Evolutionary conservation across 805 yeast species (phyloP).

Genomic region (Wickerhamiella azymoides): DNA sequence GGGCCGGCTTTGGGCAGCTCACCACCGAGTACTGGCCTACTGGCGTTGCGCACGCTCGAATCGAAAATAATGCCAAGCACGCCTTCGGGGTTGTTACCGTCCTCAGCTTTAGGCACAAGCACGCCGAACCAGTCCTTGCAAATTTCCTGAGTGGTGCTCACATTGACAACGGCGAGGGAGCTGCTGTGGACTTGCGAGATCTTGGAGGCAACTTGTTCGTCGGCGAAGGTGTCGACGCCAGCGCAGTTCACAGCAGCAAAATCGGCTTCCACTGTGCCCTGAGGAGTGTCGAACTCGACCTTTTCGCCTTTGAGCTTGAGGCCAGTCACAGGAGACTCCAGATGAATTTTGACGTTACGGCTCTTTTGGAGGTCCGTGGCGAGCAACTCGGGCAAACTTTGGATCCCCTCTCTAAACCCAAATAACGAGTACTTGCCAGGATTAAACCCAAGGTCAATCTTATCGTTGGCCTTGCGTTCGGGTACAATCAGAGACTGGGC

Average conservation of each 20-base stretch:
- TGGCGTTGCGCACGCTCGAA: slow-evolving; percentile 60
- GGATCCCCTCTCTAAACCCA: slow-evolving; percentile 21
- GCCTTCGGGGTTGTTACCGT: slow-evolving; percentile 35
- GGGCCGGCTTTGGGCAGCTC: slow-evolving; percentile 31
- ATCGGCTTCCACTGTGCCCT: slow-evolving; percentile 7
- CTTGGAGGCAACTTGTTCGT: slow-evolving; percentile 1
- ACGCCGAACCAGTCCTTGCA: slow-evolving; percentile 67
- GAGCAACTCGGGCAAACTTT: slow-evolving; percentile 18
- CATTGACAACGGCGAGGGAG: slow-evolving; percentile 55
- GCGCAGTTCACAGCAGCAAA: slow-evolving; percentile 16
- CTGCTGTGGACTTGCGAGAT: slow-evolving; percentile 33
- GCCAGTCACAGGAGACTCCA: slow-evolving; percentile 11
- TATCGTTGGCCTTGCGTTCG: slow-evolving; percentile 7
- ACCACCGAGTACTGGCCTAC: slow-evolving; percentile 23
- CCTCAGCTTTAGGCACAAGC: slow-evolving; percentile 50
- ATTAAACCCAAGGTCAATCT: slow-evolving; percentile 1
- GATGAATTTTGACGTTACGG: slow-evolving; percentile 16
- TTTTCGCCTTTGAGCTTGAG: not conserved
- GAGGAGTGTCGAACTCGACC: slow-evolving; percentile 2
- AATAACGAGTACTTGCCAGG: slow-evolving; percentile 14
- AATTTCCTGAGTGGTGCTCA: slow-evolving; percentile 38
- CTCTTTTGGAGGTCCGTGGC: slow-evolving; percentile 15
- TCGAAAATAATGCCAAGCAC: slow-evolving; percentile 83
- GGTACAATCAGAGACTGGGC: slow-evolving; percentile 6
- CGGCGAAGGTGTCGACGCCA: slow-evolving; percentile 10